These are phyloP conservation scores for Euptelea pleiosperma DNA, from an alignment of 164 flowering plant genomes.

Conservation along the genomic window DNA sequence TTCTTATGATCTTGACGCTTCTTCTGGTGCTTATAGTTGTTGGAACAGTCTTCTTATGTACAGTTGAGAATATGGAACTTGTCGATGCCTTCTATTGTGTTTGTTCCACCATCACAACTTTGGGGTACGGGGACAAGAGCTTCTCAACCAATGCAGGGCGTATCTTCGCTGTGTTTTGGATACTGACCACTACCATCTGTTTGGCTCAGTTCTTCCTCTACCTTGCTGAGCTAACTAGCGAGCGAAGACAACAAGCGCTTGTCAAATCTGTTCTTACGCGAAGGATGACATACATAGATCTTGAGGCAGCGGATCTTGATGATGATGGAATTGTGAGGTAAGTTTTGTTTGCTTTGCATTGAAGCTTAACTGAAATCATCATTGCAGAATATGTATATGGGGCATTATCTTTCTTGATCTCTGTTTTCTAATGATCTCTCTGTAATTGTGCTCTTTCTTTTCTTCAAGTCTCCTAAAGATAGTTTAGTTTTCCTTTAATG, in stretches of 20 bases:
- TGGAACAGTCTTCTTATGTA: slow-evolving; percentile 49
- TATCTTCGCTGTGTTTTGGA: slow-evolving; percentile 77
- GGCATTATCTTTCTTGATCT: too few species aligned
- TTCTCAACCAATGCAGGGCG: slow-evolving; percentile 73
- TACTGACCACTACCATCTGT: slow-evolving; percentile 63
- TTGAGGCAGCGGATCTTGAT: slow-evolving; percentile 87
- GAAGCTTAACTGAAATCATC: neutral
- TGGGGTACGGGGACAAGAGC: slow-evolving; percentile 85
- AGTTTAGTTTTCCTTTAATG: too few species aligned
- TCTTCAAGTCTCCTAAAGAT: too few species aligned
- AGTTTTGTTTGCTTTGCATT: neutral
- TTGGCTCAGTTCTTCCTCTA: slow-evolving; percentile 69
- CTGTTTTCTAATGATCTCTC: too few species aligned
- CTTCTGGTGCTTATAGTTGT: slow-evolving; percentile 42
- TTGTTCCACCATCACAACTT: slow-evolving; percentile 77
- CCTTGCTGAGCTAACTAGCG: slow-evolving; percentile 58
- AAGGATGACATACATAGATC: slow-evolving; percentile 45
- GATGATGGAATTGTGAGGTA: slow-evolving; percentile 57
- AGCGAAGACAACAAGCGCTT: slow-evolving; percentile 41
- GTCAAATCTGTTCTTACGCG: slow-evolving; percentile 63
- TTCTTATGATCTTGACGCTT: slow-evolving; percentile 16
- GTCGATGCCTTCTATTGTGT: slow-evolving; percentile 82
- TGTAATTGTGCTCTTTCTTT: too few species aligned
- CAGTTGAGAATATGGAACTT: slow-evolving; percentile 43
- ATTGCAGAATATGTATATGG: too few species aligned